phyloP scores from a whole-genome alignment of 306 rosid species.

The Phaseolus lunatus region DNA sequence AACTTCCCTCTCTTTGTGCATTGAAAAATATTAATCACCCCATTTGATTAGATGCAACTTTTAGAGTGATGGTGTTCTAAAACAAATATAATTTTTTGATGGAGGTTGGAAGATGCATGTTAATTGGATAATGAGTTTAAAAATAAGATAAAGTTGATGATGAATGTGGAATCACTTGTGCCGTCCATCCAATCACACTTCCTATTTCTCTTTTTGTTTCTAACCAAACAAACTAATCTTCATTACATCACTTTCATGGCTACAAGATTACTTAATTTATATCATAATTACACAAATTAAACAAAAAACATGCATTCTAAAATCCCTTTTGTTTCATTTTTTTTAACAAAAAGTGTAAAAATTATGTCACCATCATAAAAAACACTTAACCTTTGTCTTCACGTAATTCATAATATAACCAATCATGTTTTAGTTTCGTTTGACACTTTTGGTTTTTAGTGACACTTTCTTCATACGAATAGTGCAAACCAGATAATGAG shows the following conservation, averaged over 20 bases:
- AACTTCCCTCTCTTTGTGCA: not conserved
- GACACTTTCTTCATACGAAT: not conserved
- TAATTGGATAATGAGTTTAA: not conserved
- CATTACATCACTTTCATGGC: not conserved
- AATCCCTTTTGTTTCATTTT: not conserved
- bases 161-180: not conserved
- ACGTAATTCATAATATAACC: not conserved
- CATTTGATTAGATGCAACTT: not conserved
- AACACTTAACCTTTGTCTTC: not conserved
- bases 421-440: not conserved
- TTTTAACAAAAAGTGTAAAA: not conserved
- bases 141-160: not conserved
- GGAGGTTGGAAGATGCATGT: not conserved
- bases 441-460: not conserved
- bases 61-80: not conserved
- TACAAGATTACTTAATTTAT: not conserved
- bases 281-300: not conserved
- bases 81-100: not conserved
- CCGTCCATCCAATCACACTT: conserved; percentile 22
- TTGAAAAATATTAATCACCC: not conserved
- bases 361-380: not conserved
- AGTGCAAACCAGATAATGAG: conserved; percentile 1
- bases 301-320: not conserved
- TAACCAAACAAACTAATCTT: not conserved
- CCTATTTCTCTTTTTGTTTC: not conserved